Evolutionary conservation across 108 stramenopile genomes (phyloP), one percentile per base, ranked within the genome.

Genomic region (Cyclostephanos invisitatus): DNA sequence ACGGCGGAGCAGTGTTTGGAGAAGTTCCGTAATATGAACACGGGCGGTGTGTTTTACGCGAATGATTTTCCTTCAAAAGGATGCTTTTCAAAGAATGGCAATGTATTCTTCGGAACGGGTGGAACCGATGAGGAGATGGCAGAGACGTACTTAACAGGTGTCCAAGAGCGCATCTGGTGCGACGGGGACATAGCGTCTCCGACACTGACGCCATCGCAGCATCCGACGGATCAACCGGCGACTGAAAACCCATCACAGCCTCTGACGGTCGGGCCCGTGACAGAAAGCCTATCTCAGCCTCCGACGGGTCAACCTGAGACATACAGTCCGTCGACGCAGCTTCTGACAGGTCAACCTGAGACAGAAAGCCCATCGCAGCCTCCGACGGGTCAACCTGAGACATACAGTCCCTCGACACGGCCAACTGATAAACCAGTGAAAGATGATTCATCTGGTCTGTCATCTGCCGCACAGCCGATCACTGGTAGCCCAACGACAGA

Each of bases 101-200:
- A 37, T n/a, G 60, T 7, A 8, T 61, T 22, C 20, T 61, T 61
- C 40, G 60, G 60, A 61, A 42, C 37, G 1, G 60, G 60, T 4
- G 29, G 60, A 2, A 61, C 60, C 10, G 60, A 61, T n/a, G 60
- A 61, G 60, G 60, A 61, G 18, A 38, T 61, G 37, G 17, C 36
- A 1, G 21, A 28, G 17, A 21, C 0, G 0, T 18, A 1, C 5
- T 61, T 61, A 17, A 2, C 37, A 42, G 60, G 60, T 4, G 8
- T 20, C 22, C 60, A 21, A 42, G 36, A 18, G 60, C 60, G 60
- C n/a, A 61, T 61, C 36, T 61, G 60, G 60, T 61, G 60, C 36
- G 60, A 61, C 2, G 18, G n/a, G 18, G 60, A 61, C 17, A 15
- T 35, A 36, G 29, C 27, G 6, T 27, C 27, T 7, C 58, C 32